Evolutionary conservation across 129 eudicot genomes (phyloP), one percentile per base, ranked within the genome.

Genomic region (Centrapalus pauciflorus): DNA sequence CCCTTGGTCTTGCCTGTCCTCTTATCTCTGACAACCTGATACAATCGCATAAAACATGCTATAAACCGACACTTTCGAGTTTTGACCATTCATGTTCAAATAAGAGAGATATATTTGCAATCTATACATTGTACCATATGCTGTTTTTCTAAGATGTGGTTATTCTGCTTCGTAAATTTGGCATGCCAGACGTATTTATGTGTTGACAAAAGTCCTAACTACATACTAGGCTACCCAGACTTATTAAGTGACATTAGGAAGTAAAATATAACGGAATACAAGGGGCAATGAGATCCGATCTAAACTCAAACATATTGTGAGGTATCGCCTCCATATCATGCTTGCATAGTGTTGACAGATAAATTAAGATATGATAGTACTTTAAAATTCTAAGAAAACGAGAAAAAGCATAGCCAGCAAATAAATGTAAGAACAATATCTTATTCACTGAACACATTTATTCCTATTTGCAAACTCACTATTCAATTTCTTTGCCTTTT

Each of bases 1-100:
- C 97, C 97, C 79, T 81, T 90, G 21, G 97, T 87, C 75, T 90
- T 90, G 14, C 95, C 97, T 1, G 95, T 90, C 38, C 95, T 77
- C 77, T 90, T 90, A 64, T 90, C 97, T 79, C 95, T 77, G 1
- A 90, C 90, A 70, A 90, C 96, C 97, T 87, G 29, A 55, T 20
- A 62, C 45, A 55, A 61, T 28, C 35, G 28, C 37, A 66, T 12
- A 10, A 38, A 49, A 29, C 26, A 14, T 16, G 11, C 20, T 4
- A 32, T 45, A 0, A 8, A 59, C 32, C 1, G n/a, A 14, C 2
- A 14, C 51, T 14, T 41, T 43, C 4, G 20, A 19, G 19, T 1
- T 41, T 2, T 35, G 13, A 14, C 5, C 16, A 14, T 43, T 4
- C 45, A 38, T 40, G 48, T 40, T 40, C 48, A 40, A 40, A 7